Base-by-base conservation (phyloP, 192 early-diverging fungal species). In the Backusella circina region DNA sequence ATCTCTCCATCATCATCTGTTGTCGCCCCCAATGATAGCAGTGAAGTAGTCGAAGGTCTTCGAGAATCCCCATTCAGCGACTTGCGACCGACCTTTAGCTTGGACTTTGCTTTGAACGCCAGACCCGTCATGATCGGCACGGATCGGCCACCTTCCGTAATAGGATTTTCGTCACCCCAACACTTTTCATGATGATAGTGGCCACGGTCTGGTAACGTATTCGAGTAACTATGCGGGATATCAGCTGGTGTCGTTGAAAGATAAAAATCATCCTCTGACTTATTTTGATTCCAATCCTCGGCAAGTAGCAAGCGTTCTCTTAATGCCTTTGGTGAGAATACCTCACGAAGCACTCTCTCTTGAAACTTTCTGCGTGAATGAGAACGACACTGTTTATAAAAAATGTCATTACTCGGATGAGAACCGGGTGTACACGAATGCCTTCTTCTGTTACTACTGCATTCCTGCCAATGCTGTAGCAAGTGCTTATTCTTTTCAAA, bases 401-500 rank as follows among this genome's bases (percentile, higher is more conserved):
- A 61, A 12, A 21, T 61, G 26, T 71, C 38, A 30, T 41, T 38
- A 3, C 21, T 28, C n/a, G 30, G 50, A 61, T 73, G 71, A 18
- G 54, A 30, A 15, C n/a, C 30, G 5, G 64, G 30, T 2, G 44
- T 31, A 26, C 31, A 38, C 5, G 64, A 68, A 66, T 67, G 41
- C 35, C 77, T 78, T 38, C 75, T 68, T 21, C 66, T 57, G 13
- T 67, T 77, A 18, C 75, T 75, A 9, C 80, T 72, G 4, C 71
- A 74, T 15, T 38, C 54, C 26, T 61, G 57, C 79, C 91, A 91
- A 73, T 88, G 84, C 26, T 90, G 89, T 61, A 99, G 81, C n/a
- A 97, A 88, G 72, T 96, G 96, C 67, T 91, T 82, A 71, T 99
- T 97, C 75, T 97, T 91, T 75, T 99, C 95, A 32, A 99, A 83